Base-by-base conservation (phyloP, 768 basidiomycete species). In the Suillus subluteus region DNA sequence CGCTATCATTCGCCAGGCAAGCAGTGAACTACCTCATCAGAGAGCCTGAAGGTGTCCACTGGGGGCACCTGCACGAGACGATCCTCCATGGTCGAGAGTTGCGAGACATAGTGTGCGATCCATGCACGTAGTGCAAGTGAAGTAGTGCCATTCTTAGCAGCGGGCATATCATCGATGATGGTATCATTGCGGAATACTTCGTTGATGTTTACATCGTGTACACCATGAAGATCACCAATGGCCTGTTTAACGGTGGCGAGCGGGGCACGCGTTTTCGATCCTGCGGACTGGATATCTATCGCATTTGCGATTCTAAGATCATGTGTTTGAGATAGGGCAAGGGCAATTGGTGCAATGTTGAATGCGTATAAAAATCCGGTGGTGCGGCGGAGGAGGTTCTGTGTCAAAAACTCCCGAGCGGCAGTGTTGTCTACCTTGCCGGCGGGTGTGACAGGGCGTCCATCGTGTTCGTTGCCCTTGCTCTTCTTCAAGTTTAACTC, bases 251-350 rank as follows among this genome's bases (percentile, higher is more conserved):
- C 66, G 2, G 72, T 74, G 9, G 44, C 67, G 26, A 30, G 64
- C 4, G 74, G 74, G 21, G 65, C 69, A 6, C 76, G 76, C 44
- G 62, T 69, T 44, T 0, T 37, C 5, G 66, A n/a, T 44, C 70
- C 65, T 0, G 69, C 77, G 2, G 68, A 72, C 62, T 79, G 76
- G 3, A 77, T 18, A 12, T 77, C 76, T 32, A 77, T 73, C 35
- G 76, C 76, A 35, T 79, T 76, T 64, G 67, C 71, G 68, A 79
- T 77, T 23, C 77, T 76, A 62, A 79, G 75, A 70, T 69, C 66
- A 48, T 71, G 74, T 44, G 69, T 70, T 66, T 79, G 70, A 74
- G 72, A 78, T 58, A 77, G 66, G 16, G 71, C 70, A n/a, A 77
- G 72, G 23, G 73, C 78, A 38, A 79, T 72, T 4, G 65, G 70